Evolutionary conservation across 2,329 filamentous ascomycete genomes (phyloP).

Genomic region (Hypoxylon rubiginosum): DNA sequence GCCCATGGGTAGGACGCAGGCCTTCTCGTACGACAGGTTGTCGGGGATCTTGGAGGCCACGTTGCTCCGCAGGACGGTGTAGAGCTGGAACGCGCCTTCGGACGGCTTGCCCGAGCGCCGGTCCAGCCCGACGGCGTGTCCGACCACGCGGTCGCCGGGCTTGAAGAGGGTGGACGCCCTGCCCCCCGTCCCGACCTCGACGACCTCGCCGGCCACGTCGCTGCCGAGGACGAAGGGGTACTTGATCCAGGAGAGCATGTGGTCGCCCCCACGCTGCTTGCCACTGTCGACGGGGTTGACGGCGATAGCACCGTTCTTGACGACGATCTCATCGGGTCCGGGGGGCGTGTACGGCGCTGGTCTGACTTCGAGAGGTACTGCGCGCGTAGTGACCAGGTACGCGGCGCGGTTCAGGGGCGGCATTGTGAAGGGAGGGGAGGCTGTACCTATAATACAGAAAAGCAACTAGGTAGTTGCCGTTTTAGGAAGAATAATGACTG

Average conservation of each 20-base stretch:
- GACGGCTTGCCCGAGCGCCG: slow-evolving; percentile 11
- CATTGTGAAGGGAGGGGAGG: slow-evolving; percentile 43
- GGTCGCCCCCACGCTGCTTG: slow-evolving; percentile 57
- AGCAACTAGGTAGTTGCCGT: neutral
- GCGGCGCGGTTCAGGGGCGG: slow-evolving; percentile 46
- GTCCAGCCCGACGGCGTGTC: slow-evolving; percentile 15
- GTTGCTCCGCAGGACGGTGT: slow-evolving; percentile 12
- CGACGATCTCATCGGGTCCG: slow-evolving; percentile 53
- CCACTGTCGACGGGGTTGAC: slow-evolving; percentile 60
- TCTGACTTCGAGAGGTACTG: slow-evolving; percentile 51
- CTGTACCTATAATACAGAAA: neutral
- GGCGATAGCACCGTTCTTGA: slow-evolving; percentile 56
- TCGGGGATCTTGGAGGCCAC: slow-evolving; percentile 19
- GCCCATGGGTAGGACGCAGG: slow-evolving; percentile 16
- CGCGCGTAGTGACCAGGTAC: slow-evolving; percentile 9
- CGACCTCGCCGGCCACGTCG: slow-evolving; percentile 49
- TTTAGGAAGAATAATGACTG: neutral
- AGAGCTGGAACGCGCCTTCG: slow-evolving; percentile 21
- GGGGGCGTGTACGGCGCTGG: slow-evolving; percentile 55
- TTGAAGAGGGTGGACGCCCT: slow-evolving; percentile 11
- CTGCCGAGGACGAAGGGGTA: slow-evolving; percentile 46
- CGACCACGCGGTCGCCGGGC: slow-evolving; percentile 14
- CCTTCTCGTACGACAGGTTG: slow-evolving; percentile 10
- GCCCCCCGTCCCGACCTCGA: slow-evolving; percentile 15
- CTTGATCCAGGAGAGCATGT: slow-evolving; percentile 57